Evolutionary conservation across 257 asterid species (phyloP).

Genomic region (Ocimum tenuiflorum): DNA sequence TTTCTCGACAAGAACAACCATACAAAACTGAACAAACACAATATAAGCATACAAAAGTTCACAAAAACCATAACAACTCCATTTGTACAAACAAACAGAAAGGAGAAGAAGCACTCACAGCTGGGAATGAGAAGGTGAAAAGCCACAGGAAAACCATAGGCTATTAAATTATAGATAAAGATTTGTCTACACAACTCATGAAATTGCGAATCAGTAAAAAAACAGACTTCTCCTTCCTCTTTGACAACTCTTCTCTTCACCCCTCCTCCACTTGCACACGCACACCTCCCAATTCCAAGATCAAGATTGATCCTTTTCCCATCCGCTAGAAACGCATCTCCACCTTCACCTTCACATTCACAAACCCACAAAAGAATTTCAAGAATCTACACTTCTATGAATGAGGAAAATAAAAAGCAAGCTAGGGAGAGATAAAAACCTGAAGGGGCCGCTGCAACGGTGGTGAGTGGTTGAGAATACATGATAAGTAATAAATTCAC

Average conservation of each 20-base stretch:
- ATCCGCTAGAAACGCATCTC: neutral
- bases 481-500: conserved; percentile 23
- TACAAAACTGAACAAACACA: neutral
- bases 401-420: too few species aligned
- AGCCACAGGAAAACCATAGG: conserved; percentile 36
- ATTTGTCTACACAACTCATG: conserved; percentile 35
- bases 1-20: neutral
- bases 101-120: conserved; percentile 29
- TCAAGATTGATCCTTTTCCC: conserved; percentile 34
- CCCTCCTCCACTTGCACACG: conserved; percentile 8
- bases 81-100: neutral
- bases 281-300: conserved; percentile 33
- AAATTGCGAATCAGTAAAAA: conserved; percentile 37
- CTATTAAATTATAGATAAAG: conserved; percentile 29
- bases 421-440: conserved; percentile 10
- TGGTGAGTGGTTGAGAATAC: conserved; percentile 26
- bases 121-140: conserved; percentile 34
- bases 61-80: too few species aligned
- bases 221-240: conserved; percentile 21
- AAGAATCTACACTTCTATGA: neutral
- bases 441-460: conserved; percentile 12
- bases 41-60: neutral
- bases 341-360: conserved; percentile 14
- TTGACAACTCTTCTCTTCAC: conserved; percentile 14
- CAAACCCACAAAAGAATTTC: conserved; percentile 18